Percentiles rank a stretch among this genome's conserved stretches.
phyloP scores from a whole-genome alignment of 164 flowering plant genomes.

The Houttuynia cordata region DNA sequence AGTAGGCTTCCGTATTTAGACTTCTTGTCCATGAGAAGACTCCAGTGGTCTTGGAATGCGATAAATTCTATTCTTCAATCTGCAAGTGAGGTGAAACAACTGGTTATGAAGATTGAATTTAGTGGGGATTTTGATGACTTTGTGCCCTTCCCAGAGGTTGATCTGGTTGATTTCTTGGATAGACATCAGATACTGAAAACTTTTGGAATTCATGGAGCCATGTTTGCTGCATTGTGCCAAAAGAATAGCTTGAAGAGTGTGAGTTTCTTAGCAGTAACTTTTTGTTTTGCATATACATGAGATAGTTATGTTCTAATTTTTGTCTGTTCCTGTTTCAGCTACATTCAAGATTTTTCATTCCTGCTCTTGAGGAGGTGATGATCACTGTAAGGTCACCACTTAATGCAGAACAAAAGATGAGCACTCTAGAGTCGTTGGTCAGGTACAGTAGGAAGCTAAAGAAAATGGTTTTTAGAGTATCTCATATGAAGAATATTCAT shows the following conservation, averaged over 20 bases:
- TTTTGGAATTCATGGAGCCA: constrained; percentile 86
- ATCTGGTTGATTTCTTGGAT: constrained; percentile 74
- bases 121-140: constrained; percentile 48
- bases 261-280: constrained; percentile 7
- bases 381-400: constrained; percentile 70
- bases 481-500: constrained; percentile 74
- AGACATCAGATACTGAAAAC: constrained; percentile 56
- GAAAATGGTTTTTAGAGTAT: constrained; percentile 58
- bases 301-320: background rate
- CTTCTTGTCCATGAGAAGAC: constrained; percentile 54
- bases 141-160: constrained; percentile 73
- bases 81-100: constrained; percentile 69
- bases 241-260: constrained; percentile 79
- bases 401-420: constrained; percentile 87
- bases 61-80: constrained; percentile 51
- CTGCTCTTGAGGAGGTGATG: constrained; percentile 56
- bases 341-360: constrained; percentile 50
- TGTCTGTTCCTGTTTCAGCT: constrained; percentile 30
- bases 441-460: constrained; percentile 46
- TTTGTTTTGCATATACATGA: background rate
- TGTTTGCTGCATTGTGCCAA: constrained; percentile 93
- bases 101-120: constrained; percentile 82
- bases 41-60: constrained; percentile 91
- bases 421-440: constrained; percentile 59
- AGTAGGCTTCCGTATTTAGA: constrained; percentile 67